Evolutionary conservation across 169 alveolate species (phyloP).

Genomic region (Plasmodium gonderi): DNA sequence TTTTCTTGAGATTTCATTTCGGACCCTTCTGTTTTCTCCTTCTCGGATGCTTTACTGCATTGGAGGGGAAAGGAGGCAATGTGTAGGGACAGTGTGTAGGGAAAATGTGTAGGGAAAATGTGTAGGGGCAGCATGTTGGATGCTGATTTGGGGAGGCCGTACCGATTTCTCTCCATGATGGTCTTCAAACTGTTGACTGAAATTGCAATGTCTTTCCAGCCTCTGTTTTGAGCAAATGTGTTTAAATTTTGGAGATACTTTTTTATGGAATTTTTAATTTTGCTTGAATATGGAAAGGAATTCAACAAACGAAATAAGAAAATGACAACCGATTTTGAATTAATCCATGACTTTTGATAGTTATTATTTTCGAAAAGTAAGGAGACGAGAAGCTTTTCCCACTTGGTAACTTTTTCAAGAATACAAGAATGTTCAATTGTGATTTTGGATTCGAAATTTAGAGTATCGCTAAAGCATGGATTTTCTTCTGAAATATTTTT

Average conservation of each 20-base stretch:
- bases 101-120: neutral
- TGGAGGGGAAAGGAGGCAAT: neutral
- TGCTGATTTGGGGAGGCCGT: neutral
- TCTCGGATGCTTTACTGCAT: slow-evolving; percentile 2
- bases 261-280: slow-evolving; percentile 39
- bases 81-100: neutral
- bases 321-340: slow-evolving; percentile 38
- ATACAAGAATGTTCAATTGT: slow-evolving; percentile 26
- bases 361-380: slow-evolving; percentile 48
- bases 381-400: slow-evolving; percentile 46
- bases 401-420: slow-evolving; percentile 6
- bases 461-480: slow-evolving; percentile 55
- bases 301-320: slow-evolving; percentile 38
- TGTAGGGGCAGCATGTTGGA: neutral
- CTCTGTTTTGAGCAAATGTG: slow-evolving; percentile 19
- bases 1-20: slow-evolving; percentile 9
- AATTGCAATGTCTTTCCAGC: slow-evolving; percentile 55
- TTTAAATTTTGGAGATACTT: slow-evolving; percentile 29
- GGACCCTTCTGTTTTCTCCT: slow-evolving; percentile 11
- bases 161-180: slow-evolving; percentile 52
- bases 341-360: slow-evolving; percentile 50
- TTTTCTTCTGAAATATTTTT: slow-evolving; percentile 18
- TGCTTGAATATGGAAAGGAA: slow-evolving; percentile 33
- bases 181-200: slow-evolving; percentile 47
- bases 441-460: slow-evolving; percentile 38